phyloP scores from a whole-genome alignment of 2,329 filamentous ascomycete genomes.

The Xylariaceae sp. region DNA sequence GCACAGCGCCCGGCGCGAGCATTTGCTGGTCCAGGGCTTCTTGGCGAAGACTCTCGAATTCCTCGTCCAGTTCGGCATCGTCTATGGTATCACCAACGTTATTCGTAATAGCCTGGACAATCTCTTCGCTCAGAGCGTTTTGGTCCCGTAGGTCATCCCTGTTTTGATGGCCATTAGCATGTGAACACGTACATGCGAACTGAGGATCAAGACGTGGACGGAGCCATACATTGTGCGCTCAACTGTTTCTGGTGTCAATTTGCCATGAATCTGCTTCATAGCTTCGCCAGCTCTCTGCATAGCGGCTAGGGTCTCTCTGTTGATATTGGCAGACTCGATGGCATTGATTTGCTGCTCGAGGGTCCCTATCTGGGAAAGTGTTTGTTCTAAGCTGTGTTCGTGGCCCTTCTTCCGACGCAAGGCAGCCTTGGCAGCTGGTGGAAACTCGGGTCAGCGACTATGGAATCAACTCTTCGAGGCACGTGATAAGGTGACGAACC shows the following conservation, averaged over 20 bases:
- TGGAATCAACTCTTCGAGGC: slow-evolving; percentile 8
- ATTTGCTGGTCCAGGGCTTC: slow-evolving; percentile 91
- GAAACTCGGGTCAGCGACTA: slow-evolving; percentile 16
- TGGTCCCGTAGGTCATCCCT: slow-evolving; percentile 91
- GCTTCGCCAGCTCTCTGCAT: slow-evolving; percentile 88
- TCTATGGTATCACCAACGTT: slow-evolving; percentile 65
- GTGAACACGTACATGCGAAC: background rate
- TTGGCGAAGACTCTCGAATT: slow-evolving; percentile 83
- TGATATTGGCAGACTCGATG: slow-evolving; percentile 98
- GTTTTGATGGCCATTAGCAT: slow-evolving; percentile 18
- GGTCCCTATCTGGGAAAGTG: slow-evolving; percentile 79
- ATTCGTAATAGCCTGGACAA: slow-evolving; percentile 75
- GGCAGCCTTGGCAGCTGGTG: slow-evolving; percentile 78
- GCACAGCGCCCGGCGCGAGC: slow-evolving; percentile 80
- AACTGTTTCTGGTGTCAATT: slow-evolving; percentile 88
- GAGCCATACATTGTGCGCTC: slow-evolving; percentile 82
- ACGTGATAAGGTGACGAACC: slow-evolving; percentile 50
- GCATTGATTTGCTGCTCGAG: slow-evolving; percentile 93
- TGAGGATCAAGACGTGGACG: background rate
- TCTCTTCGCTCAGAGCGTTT: slow-evolving; percentile 89
- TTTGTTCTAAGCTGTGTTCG: slow-evolving; percentile 88
- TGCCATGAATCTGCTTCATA: slow-evolving; percentile 89
- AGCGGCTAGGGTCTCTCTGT: slow-evolving; percentile 87
- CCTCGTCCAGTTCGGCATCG: slow-evolving; percentile 78
- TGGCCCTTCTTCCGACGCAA: slow-evolving; percentile 91